Evolutionary conservation across 2,329 filamentous ascomycete species (phyloP).

Genomic region (Aspergillaceae sp.): DNA sequence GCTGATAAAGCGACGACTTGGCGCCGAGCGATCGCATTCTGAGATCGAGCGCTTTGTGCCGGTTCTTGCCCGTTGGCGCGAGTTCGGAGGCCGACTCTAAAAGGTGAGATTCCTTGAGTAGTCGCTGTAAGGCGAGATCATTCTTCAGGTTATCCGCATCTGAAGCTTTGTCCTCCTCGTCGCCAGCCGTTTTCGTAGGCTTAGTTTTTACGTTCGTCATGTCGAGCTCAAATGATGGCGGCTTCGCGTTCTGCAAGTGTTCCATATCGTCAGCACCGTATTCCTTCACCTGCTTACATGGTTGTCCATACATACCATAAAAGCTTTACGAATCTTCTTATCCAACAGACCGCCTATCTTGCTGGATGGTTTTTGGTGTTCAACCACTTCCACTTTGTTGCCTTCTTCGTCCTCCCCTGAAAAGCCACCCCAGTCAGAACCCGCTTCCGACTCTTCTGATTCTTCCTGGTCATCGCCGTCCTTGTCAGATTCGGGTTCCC

Average conservation of each 20-base stretch:
- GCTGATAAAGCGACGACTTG: slow-evolving; percentile 64
- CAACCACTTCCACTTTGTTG: slow-evolving; percentile 51
- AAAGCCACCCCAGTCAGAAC: slow-evolving; percentile 56
- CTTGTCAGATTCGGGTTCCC: slow-evolving; percentile 8
- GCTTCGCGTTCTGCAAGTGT: slow-evolving; percentile 35
- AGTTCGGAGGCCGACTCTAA: slow-evolving; percentile 53
- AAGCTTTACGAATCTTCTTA: slow-evolving; percentile 65
- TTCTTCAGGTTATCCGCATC: slow-evolving; percentile 69
- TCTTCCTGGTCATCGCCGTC: slow-evolving; percentile 15
- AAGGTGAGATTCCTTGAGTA: slow-evolving; percentile 86
- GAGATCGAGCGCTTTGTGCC: slow-evolving; percentile 74
- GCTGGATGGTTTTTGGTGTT: slow-evolving; percentile 46
- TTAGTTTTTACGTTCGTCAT: slow-evolving; percentile 11
- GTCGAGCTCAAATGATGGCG: slow-evolving; percentile 32
- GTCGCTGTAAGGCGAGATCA: slow-evolving; percentile 81
- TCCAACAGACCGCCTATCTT: slow-evolving; percentile 43
- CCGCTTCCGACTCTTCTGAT: slow-evolving; percentile 21
- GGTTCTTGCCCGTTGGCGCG: slow-evolving; percentile 58
- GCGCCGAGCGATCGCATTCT: slow-evolving; percentile 73
- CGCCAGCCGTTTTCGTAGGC: slow-evolving; percentile 20
- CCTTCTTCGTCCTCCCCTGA: slow-evolving; percentile 43
- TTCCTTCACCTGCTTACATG: background rate
- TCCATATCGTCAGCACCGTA: background rate
- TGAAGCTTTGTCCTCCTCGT: slow-evolving; percentile 48
- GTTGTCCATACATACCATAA: slow-evolving; percentile 52